Conservation (phyloP, 1,284 basidiomycete genomes). For the Laetiporus sulphureus region DNA sequence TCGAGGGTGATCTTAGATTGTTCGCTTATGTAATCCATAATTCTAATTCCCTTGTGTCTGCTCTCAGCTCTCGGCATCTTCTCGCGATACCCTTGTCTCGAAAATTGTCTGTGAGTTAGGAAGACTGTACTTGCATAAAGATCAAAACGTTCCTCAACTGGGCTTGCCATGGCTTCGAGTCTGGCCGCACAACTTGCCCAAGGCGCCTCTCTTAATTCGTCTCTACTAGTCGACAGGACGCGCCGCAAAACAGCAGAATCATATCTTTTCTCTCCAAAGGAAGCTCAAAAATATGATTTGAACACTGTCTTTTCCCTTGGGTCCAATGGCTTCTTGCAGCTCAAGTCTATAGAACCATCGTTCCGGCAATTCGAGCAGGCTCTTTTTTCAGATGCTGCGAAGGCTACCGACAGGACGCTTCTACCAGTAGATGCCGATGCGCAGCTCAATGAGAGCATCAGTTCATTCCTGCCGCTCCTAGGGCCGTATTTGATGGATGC, state of each 20-base stretch:
- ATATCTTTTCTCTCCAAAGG: conserved; percentile 83
- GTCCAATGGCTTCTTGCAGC: conserved; percentile 75
- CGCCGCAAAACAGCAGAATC: conserved; percentile 56
- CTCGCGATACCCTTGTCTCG: no score
- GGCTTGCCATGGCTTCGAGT: conserved; percentile 59
- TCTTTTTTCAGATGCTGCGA: conserved; percentile 82
- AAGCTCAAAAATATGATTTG: conserved; percentile 80
- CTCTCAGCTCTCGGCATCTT: no score
- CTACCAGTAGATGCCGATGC: conserved; percentile 60
- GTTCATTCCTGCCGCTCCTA: conserved; percentile 63
- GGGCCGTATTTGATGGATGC: conserved; percentile 80
- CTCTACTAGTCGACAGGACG: conserved; percentile 64
- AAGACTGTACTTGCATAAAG: no score
- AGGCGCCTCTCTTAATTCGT: conserved; percentile 75
- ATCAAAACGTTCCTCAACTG: no score
- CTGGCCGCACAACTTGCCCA: conserved; percentile 82
- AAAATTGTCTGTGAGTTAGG: no score
- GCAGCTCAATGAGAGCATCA: conserved; percentile 54
- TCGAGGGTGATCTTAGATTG: no score
- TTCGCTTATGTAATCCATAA: no score
- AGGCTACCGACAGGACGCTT: conserved; percentile 77
- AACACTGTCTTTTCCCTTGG: conserved; percentile 85
- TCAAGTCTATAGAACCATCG: conserved; percentile 56
- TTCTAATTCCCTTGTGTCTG: no score
- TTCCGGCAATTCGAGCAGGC: conserved; percentile 67